These are phyloP conservation scores for Glycine soja DNA, from an alignment of 306 rosid species.

Conservation along the genomic window DNA sequence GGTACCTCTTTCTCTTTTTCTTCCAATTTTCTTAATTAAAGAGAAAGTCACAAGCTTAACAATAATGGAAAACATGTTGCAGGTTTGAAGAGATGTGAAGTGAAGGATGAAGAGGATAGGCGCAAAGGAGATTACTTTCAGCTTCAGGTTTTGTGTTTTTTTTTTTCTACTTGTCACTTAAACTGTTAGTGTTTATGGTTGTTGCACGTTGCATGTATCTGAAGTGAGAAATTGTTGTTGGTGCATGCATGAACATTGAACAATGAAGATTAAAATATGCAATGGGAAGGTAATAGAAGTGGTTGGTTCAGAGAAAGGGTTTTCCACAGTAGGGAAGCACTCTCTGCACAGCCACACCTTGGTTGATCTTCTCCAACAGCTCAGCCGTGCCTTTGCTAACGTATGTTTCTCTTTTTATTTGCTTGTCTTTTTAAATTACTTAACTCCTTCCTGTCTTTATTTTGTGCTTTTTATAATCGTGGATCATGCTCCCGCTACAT, in stretches of 20 bases:
- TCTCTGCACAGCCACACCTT: conserved; percentile 74
- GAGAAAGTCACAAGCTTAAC: too few species aligned
- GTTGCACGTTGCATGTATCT: neutral
- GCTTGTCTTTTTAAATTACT: neutral
- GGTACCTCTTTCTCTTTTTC: conserved; percentile 39
- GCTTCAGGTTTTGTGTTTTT: conserved; percentile 64
- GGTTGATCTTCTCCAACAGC: conserved; percentile 95
- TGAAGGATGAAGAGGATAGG: conserved; percentile 57
- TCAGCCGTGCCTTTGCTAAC: conserved; percentile 89
- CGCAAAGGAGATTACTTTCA: conserved; percentile 71
- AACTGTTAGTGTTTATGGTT: neutral
- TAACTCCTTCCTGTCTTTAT: neutral
- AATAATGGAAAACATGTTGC: neutral
- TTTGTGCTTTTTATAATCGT: neutral
- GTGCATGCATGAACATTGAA: conserved; percentile 28
- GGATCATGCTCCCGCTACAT: neutral
- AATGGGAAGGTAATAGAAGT: conserved; percentile 89
- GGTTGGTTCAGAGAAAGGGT: conserved; percentile 86
- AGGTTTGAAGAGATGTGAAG: conserved; percentile 75
- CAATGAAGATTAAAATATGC: conserved; percentile 77
- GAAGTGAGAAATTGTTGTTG: neutral
- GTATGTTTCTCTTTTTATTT: conserved; percentile 51
- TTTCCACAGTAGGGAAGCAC: conserved; percentile 78
- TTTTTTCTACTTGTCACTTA: too few species aligned
- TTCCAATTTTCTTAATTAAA: neutral